Conservation (phyloP, 2,329 filamentous ascomycete genomes). For the Helicocarpus griseus region DNA sequence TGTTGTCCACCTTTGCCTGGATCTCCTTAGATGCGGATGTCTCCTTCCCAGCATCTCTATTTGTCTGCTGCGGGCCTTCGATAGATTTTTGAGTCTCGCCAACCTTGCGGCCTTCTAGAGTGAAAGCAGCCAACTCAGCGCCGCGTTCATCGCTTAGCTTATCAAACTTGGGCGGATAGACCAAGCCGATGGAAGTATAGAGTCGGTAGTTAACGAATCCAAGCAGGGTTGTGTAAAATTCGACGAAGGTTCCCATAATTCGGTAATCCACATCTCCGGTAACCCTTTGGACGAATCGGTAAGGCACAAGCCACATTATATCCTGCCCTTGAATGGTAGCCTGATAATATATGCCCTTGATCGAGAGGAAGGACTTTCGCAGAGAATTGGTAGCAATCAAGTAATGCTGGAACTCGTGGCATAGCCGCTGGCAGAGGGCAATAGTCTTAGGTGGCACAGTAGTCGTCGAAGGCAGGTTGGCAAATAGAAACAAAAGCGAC, state of each 20-base stretch:
- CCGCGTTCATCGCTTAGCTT: conserved; percentile 75
- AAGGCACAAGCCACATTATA: conserved; percentile 92
- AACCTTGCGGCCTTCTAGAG: conserved; percentile 65
- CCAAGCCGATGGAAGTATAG: conserved; percentile 81
- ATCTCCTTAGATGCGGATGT: conserved; percentile 61
- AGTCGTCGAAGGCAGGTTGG: conserved; percentile 82
- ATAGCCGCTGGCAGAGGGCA: conserved; percentile 83
- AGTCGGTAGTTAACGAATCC: conserved; percentile 94
- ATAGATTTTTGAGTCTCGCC: conserved; percentile 40
- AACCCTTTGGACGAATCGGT: conserved; percentile 93
- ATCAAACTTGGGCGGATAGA: conserved; percentile 95
- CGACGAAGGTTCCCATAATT: conserved; percentile 98
- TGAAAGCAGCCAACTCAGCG: conserved; percentile 84
- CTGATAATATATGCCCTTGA: conserved; percentile 99
- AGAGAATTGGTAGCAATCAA: conserved; percentile 85
- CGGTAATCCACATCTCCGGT: conserved; percentile 93
- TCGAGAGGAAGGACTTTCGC: conserved; percentile 92
- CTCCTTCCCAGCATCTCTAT: conserved; percentile 40
- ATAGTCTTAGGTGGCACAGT: conserved; percentile 93
- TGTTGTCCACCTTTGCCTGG: conserved; percentile 55
- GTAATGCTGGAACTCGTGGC: conserved; percentile 96
- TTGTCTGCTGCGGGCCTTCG: conserved; percentile 44
- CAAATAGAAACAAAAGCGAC: conserved; percentile 95
- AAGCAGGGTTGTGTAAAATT: conserved; percentile 95
- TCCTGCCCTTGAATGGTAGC: conserved; percentile 95